Evolutionary conservation across 257 asterid species (phyloP).

Genomic region (Fraxinus excelsior): DNA sequence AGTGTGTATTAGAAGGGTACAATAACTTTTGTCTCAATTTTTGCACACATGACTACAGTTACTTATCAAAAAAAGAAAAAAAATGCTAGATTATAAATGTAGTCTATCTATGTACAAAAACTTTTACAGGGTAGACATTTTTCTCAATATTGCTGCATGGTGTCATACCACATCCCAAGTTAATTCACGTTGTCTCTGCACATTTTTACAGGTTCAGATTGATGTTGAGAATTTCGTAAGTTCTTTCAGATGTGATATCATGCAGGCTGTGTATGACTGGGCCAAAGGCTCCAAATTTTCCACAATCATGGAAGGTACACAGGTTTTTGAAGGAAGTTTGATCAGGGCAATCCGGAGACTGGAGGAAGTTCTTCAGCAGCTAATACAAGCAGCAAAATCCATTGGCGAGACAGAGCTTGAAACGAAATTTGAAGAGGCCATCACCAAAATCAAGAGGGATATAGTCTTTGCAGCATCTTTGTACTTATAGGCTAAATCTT

Average conservation of each 20-base stretch:
- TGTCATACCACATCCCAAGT: background rate
- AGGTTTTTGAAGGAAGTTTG: constrained; percentile 97
- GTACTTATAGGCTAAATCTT: constrained; percentile 48
- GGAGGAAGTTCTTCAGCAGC: constrained; percentile 98
- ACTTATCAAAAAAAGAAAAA: background rate
- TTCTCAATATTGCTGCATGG: background rate
- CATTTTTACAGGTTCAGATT: constrained; percentile 64
- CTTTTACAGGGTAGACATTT: background rate
- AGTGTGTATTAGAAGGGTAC: background rate
- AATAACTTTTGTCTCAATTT: background rate
- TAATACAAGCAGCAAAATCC: constrained; percentile 84
- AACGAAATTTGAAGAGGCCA: constrained; percentile 88
- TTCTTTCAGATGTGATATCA: constrained; percentile 90
- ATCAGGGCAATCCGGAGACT: constrained; percentile 95
- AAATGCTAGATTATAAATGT: background rate
- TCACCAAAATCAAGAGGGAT: constrained; percentile 90
- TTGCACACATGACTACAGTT: background rate
- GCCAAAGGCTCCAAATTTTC: constrained; percentile 89
- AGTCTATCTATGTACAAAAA: background rate
- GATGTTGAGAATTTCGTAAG: constrained; percentile 88
- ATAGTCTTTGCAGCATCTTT: constrained; percentile 98
- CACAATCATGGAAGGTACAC: constrained; percentile 89
- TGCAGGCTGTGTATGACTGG: constrained; percentile 97
- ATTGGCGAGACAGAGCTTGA: constrained; percentile 87
- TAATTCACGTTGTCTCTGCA: background rate